Base-by-base conservation (phyloP, 2,329 filamentous ascomycete genomes). In the Rutstroemia sp. region DNA sequence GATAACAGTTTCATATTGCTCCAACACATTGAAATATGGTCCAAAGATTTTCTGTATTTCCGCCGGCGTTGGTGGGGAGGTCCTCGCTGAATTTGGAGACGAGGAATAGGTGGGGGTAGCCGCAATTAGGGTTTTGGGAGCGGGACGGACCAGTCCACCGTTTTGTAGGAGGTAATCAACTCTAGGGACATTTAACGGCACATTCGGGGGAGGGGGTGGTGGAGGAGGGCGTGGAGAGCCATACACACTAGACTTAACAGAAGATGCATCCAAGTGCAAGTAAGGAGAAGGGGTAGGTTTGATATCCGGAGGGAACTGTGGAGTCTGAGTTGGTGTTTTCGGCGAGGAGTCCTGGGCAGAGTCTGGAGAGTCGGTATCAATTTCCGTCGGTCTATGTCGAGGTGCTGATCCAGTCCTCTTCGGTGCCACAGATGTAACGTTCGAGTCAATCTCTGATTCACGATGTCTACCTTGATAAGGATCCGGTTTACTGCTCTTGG, bases 101-200 rank as follows among this genome's bases (percentile, higher is more conserved):
- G 77, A 55, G 72, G 77, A 56, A 23, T 54, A 59, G 12, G 56
- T 39, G 34, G 82, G 86, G 56, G 82, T 75, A 45, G 77, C 85
- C 41, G 84, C 79, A 7, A 96, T 75, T 52, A 96, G 82, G 58
- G 83, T 83, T 64, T 86, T 88, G 0, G 91, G 84, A 0, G 94
- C 80, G 0, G 83, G 77, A 46, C 87, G 80, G 21, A 83, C 72
- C 18, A 97, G 74, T 0, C 92, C 92, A 41, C 92, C 92, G 70
- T 96, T 87, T 65, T 94, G 90, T 54, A 96, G 79, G 18, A 97
- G 77, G 69, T 97, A 97, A 69, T 97, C 92, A 18, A 97, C 91
- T 59, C 89, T 82, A 0, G 92, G 92, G 12, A 85, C 79, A 42
- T 90, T 84, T 45, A 86, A 77, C 38, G 81, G 77, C 42, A 79